A percentile compares a stretch with the other conserved stretches of the same genome.
These are phyloP conservation scores for Phytopythium vexans DNA, from an alignment of 352 stramenopile genomes.

Conservation along the genomic window DNA sequence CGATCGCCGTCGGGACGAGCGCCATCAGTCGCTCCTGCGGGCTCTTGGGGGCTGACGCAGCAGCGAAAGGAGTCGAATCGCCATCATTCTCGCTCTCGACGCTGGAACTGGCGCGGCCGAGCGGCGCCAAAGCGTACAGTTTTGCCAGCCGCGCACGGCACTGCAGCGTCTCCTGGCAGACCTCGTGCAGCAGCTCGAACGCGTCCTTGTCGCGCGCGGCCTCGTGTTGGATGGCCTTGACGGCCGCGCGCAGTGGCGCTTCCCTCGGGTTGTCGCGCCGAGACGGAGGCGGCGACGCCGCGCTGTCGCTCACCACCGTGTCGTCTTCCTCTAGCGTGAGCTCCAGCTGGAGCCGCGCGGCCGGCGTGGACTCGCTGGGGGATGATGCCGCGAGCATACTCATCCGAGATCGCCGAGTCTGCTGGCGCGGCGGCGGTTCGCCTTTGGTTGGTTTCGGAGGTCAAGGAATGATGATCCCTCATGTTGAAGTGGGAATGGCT, in stretches of 20 bases:
- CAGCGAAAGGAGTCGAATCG: constrained; percentile 3
- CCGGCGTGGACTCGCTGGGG: not conserved
- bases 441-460: not conserved
- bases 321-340: constrained; percentile 11
- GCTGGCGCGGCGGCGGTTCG: too few relatives aligned
- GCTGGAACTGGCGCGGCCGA: constrained; percentile 5
- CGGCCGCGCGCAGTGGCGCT: constrained; percentile 33
- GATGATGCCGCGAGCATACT: not conserved
- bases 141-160: not conserved
- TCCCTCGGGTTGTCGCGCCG: constrained; percentile 19
- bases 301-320: not conserved
- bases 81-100: not conserved
- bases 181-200: constrained; percentile 51
- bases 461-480: constrained; percentile 20
- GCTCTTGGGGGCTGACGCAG: constrained; percentile 34
- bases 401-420: not conserved
- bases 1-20: constrained; percentile 35
- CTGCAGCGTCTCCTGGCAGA: constrained; percentile 54
- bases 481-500: constrained; percentile 26
- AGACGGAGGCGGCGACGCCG: too few relatives aligned
- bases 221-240: constrained; percentile 54
- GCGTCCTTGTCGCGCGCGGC: constrained; percentile 39
- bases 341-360: constrained; percentile 14
- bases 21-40: constrained; percentile 49
- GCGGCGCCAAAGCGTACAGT: not conserved